Percentiles rank a stretch among this genome's conserved stretches.
These are phyloP conservation scores for Cystoisospora suis DNA, from an alignment of 169 alveolate species.

Conservation along the genomic window DNA sequence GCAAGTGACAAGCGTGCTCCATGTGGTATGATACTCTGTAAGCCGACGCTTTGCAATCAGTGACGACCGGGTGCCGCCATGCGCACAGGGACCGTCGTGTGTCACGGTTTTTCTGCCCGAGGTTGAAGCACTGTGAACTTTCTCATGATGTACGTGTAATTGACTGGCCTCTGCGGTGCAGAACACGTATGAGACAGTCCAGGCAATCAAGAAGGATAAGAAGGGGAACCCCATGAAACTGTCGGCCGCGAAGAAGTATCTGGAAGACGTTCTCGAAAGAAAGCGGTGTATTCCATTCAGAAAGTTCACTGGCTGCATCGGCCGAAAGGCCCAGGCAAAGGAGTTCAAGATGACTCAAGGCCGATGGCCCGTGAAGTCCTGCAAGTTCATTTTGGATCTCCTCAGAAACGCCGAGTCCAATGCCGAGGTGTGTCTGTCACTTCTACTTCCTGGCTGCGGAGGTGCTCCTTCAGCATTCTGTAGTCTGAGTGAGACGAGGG, in stretches of 20 bases:
- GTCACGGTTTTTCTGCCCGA: too few relatives aligned
- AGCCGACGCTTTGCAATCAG: too few relatives aligned
- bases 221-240: conserved; percentile 79
- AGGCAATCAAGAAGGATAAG: conserved; percentile 91
- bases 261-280: conserved; percentile 95
- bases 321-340: conserved; percentile 97
- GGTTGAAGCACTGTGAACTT: too few relatives aligned
- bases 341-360: conserved; percentile 94
- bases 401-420: conserved; percentile 93
- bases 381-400: conserved; percentile 90
- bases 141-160: too few relatives aligned
- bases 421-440: conserved; percentile 88
- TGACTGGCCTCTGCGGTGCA: too few relatives aligned
- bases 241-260: conserved; percentile 90
- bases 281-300: conserved; percentile 96
- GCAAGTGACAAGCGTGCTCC: too few relatives aligned
- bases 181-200: conserved; percentile 96
- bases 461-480: neutral
- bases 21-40: too few relatives aligned
- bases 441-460: neutral
- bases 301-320: conserved; percentile 95
- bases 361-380: conserved; percentile 97
- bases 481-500: neutral
- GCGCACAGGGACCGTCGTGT: too few relatives aligned
- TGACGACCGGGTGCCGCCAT: too few relatives aligned